A percentile compares a stretch with the other conserved stretches of the same genome.
These are phyloP conservation scores for Aspergillus caelatus DNA, from an alignment of 2,329 filamentous ascomycete genomes.

Conservation along the genomic window DNA sequence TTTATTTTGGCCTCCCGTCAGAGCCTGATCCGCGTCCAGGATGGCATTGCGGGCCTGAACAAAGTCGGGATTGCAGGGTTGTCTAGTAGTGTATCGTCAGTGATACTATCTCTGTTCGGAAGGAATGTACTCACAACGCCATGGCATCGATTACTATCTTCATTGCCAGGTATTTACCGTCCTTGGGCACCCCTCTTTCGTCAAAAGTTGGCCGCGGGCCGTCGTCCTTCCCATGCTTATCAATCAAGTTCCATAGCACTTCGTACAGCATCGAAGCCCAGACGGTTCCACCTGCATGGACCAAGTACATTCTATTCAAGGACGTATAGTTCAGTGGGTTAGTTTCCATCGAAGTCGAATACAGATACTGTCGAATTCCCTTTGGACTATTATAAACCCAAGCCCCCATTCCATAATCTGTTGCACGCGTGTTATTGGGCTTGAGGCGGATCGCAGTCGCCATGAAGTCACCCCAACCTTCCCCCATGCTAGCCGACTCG, in stretches of 20 bases:
- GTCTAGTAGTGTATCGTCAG: constrained; percentile 2
- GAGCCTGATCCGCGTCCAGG: constrained; percentile 16
- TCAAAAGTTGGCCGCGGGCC: constrained; percentile 4
- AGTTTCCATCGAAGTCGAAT: constrained; percentile 13
- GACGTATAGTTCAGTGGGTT: constrained; percentile 16
- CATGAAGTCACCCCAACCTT: constrained; percentile 23
- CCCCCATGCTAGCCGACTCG: constrained; percentile 20
- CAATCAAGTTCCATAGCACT: constrained; percentile 20
- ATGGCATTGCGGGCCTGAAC: constrained; percentile 19
- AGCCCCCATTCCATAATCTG: constrained; percentile 12
- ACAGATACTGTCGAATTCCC: constrained; percentile 15
- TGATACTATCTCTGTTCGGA: too few species aligned
- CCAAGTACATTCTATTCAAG: constrained; percentile 8
- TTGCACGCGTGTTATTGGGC: constrained; percentile 9
- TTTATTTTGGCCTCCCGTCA: constrained; percentile 13
- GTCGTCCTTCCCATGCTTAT: constrained; percentile 18
- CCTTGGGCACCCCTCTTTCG: constrained; percentile 4
- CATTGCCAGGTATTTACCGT: constrained; percentile 20
- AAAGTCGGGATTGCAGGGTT: constrained; percentile 21
- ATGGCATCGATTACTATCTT: constrained; percentile 20
- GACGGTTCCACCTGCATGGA: constrained; percentile 15
- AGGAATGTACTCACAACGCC: constrained; percentile 14
- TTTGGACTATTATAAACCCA: constrained; percentile 9
- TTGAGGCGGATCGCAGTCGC: constrained; percentile 17
- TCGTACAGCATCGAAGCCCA: constrained; percentile 21